Base-by-base conservation (phyloP, 257 asterid genomes). In the Plectranthus barbatus region DNA sequence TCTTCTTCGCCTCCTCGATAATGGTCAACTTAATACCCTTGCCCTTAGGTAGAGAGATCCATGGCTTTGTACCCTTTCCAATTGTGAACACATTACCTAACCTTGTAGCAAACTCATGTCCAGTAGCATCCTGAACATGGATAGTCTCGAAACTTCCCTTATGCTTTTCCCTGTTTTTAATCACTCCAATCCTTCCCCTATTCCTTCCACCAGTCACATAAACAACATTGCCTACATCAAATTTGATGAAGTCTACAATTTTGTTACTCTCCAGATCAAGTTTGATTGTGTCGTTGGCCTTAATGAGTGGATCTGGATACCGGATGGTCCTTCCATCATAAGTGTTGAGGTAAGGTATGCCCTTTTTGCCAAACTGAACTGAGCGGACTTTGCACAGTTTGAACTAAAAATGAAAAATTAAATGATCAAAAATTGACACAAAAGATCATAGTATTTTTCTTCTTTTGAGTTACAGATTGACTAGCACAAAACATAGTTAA, bases 131-230 rank as follows among this genome's bases (percentile, higher is more conserved):
- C 66, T 83, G 88, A 61, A 81, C 56, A 39, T n/a, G n/a, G n/a
- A n/a, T n/a, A n/a, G n/a, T n/a, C n/a, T n/a, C n/a, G n/a, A n/a
- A n/a, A n/a, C n/a, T n/a, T n/a, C n/a, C n/a, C n/a, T n/a, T n/a
- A n/a, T n/a, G n/a, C n/a, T n/a, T n/a, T n/a, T n/a, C n/a, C 83
- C 90, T 76, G 71, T 81, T 83, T 88, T 86, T 86, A 67, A 86
- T 71, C 0, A 86, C 75, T 15, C 90, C 94, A 64, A 86, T 90
- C 42, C 94, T 83, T 9, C 90, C 94, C 62, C 94, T 86, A 76
- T 86, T 86, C 72, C 94, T 86, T 67, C 94, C 90, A 11, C 94
- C 94, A 55, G 90, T 86, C 48, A 86, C 94, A 88, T 83, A 81
- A 47, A 86, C 90, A 57, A 86, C 86, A 49, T 86, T 86, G 6